phyloP scores from a whole-genome alignment of 2,329 filamentous ascomycete species.

The Colletotrichum spaethianum region DNA sequence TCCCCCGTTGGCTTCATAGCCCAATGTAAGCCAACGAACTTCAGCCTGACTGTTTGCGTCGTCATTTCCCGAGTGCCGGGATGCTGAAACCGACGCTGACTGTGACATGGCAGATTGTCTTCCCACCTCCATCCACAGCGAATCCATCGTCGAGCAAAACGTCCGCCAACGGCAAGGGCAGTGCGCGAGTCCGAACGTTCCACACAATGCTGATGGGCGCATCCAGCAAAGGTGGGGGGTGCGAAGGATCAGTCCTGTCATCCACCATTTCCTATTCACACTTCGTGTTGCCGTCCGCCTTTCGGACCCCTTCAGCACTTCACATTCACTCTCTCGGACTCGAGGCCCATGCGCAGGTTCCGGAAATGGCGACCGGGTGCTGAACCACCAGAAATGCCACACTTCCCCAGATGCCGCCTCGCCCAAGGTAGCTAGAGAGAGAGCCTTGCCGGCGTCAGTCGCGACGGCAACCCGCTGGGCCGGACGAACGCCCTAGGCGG shows the following conservation, averaged over 20 bases:
- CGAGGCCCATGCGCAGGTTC: background rate
- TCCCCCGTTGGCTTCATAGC: background rate
- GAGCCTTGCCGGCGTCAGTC: slow-evolving; percentile 3
- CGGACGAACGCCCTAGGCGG: background rate
- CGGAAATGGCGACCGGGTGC: background rate
- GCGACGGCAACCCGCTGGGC: background rate
- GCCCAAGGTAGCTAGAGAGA: background rate
- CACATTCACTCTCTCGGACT: background rate
- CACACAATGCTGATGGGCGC: slow-evolving; percentile 20
- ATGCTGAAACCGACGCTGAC: slow-evolving; percentile 7
- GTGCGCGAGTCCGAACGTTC: slow-evolving; percentile 1
- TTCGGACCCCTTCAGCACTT: background rate
- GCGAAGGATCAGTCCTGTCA: slow-evolving; percentile 1
- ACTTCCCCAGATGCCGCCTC: background rate
- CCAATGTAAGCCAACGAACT: background rate
- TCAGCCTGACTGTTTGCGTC: background rate
- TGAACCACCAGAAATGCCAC: background rate
- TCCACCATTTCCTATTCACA: background rate
- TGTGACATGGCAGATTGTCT: background rate
- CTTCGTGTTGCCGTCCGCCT: background rate
- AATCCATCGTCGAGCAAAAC: background rate
- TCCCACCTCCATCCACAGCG: background rate
- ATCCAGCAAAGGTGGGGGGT: background rate
- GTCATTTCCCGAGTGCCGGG: background rate
- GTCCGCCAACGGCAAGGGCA: background rate